These are phyloP conservation scores for Colletotrichum somersetense DNA, from an alignment of 2,329 filamentous ascomycete species.

Conservation along the genomic window DNA sequence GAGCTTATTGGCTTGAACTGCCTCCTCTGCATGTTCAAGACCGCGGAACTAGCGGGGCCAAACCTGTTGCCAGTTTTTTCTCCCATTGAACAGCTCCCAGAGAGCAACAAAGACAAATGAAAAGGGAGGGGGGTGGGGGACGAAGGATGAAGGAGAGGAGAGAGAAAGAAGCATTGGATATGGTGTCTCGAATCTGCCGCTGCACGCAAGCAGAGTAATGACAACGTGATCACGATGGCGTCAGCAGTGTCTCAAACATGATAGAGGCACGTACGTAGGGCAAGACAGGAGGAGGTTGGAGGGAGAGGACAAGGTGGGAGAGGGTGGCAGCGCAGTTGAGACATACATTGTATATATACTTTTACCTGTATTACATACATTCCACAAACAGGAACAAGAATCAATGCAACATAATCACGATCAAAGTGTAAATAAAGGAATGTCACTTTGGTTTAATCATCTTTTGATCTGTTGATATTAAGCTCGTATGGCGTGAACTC, in stretches of 20 bases:
- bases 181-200: background rate
- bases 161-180: background rate
- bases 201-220: slow-evolving; percentile 10
- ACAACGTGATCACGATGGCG: background rate
- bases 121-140: background rate
- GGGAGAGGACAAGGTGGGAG: background rate
- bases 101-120: background rate
- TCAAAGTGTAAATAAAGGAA: background rate
- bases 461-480: slow-evolving; percentile 36
- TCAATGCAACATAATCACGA: background rate
- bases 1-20: background rate
- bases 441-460: slow-evolving; percentile 11
- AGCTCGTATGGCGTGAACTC: slow-evolving; percentile 25
- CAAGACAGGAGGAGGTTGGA: background rate
- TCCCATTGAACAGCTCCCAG: background rate
- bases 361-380: background rate
- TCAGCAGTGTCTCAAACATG: background rate
- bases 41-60: background rate
- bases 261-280: slow-evolving; percentile 2
- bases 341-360: background rate
- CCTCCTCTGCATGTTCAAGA: background rate
- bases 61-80: background rate
- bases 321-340: too few species aligned
- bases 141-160: background rate
- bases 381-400: background rate